Conservation (phyloP, 305 asterid genomes). For the Fraxinus dipetala region DNA sequence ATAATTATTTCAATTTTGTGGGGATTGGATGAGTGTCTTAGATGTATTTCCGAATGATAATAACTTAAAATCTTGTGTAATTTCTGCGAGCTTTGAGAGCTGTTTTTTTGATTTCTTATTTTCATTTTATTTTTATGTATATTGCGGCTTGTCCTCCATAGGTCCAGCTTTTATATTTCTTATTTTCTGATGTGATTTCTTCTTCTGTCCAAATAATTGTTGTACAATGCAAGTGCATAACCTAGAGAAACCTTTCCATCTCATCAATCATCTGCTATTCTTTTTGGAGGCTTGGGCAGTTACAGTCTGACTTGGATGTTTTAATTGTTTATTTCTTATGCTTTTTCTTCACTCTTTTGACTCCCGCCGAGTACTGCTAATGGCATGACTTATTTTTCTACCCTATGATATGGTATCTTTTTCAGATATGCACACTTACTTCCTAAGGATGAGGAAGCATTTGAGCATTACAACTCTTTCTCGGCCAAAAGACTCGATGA, state of each 20-base stretch:
- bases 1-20: constrained; percentile 2
- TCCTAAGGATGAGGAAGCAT: constrained; percentile 94
- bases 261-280: not conserved
- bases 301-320: constrained; percentile 15
- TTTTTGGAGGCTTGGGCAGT: constrained; percentile 12
- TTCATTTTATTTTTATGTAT: not conserved
- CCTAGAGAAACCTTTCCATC: constrained; percentile 8
- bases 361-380: not conserved
- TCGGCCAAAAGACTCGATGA: constrained; percentile 91
- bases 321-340: not conserved
- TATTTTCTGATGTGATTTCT: not conserved
- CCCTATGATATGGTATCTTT: constrained; percentile 21
- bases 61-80: not conserved
- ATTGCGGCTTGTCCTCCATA: not conserved
- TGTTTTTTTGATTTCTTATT: constrained; percentile 3
- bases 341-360: not conserved
- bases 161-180: not conserved
- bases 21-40: not conserved
- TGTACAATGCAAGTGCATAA: constrained; percentile 9
- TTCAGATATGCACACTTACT: constrained; percentile 88
- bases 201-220: constrained; percentile 2
- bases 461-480: constrained; percentile 73
- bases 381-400: constrained; percentile 8
- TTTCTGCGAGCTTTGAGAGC: not conserved
- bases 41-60: not conserved